Percentiles rank a stretch among this genome's conserved stretches.
Evolutionary conservation across 768 basidiomycete genomes (phyloP).

Genomic region (Cyclocybe cylindracea): DNA sequence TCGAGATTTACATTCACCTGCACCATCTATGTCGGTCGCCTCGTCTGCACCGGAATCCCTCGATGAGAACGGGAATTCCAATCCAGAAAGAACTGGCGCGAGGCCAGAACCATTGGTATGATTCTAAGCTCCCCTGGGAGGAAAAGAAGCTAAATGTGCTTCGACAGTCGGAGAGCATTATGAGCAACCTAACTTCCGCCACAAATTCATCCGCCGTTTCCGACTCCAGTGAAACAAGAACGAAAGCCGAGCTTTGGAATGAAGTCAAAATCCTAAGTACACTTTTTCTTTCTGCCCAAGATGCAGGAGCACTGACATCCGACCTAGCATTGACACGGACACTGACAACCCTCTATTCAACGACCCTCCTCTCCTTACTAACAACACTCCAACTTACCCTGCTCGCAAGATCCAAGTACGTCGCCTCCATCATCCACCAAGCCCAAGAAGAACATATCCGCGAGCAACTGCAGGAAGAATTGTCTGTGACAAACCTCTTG

Average conservation of each 20-base stretch:
- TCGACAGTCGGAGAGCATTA: constrained; percentile 34
- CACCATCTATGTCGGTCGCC: constrained; percentile 11
- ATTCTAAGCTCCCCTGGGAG: neutral
- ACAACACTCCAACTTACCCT: constrained; percentile 85
- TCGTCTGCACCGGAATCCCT: constrained; percentile 17
- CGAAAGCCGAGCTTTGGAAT: constrained; percentile 88
- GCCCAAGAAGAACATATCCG: constrained; percentile 60
- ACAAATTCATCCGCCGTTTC: constrained; percentile 26
- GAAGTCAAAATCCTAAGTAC: constrained; percentile 87
- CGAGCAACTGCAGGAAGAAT: constrained; percentile 42
- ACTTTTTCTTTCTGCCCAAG: constrained; percentile 20
- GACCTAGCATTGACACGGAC: constrained; percentile 80
- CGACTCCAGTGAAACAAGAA: constrained; percentile 39
- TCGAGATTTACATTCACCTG: neutral
- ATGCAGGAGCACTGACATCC: neutral
- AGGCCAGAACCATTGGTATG: constrained; percentile 1
- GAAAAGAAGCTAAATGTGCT: neutral
- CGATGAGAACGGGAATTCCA: too few species aligned
- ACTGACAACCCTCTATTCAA: constrained; percentile 83
- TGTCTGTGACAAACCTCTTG: constrained; percentile 39
- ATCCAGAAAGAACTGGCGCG: too few species aligned
- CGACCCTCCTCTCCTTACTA: constrained; percentile 82
- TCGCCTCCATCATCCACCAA: constrained; percentile 62
- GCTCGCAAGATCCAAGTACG: constrained; percentile 80
- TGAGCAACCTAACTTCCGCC: constrained; percentile 21